phyloP scores from a whole-genome alignment of 768 basidiomycete species.

The Boletus barrowsii region DNA sequence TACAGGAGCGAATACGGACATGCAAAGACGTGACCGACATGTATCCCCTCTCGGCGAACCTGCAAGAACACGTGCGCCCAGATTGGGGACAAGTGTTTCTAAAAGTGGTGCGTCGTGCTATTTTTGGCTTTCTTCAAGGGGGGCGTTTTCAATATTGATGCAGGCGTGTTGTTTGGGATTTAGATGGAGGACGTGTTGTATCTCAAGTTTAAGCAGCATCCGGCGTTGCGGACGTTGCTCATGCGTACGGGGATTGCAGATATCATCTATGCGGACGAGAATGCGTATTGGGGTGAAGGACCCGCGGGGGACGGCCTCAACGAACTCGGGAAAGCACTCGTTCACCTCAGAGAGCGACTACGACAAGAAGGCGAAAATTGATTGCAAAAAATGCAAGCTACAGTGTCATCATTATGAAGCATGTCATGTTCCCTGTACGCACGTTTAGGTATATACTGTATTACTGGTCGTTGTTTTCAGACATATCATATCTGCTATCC shows the following conservation, averaged over 20 bases:
- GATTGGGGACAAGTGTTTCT: slow-evolving; percentile 60
- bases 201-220: slow-evolving; percentile 71
- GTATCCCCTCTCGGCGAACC: slow-evolving; percentile 32
- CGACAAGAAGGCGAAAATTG: slow-evolving; percentile 25
- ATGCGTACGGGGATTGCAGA: slow-evolving; percentile 49
- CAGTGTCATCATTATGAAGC: too few relatives aligned
- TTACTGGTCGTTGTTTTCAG: not conserved
- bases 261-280: slow-evolving; percentile 55
- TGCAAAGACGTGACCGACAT: slow-evolving; percentile 39
- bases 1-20: slow-evolving; percentile 56
- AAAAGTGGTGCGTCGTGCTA: slow-evolving; percentile 40
- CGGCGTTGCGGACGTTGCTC: slow-evolving; percentile 51
- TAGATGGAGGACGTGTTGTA: slow-evolving; percentile 66
- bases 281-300: slow-evolving; percentile 70
- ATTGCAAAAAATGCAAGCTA: not conserved
- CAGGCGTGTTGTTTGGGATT: too few relatives aligned
- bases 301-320: slow-evolving; percentile 50
- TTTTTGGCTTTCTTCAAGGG: not conserved
- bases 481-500: not conserved
- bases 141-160: not conserved
- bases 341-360: slow-evolving; percentile 51
- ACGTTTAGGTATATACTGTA: too few relatives aligned
- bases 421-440: too few relatives aligned
- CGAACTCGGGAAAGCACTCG: slow-evolving; percentile 59
- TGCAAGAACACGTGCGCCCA: slow-evolving; percentile 37